phyloP scores from a whole-genome alignment of 2,329 filamentous ascomycete genomes.

The Penicillium palitans region DNA sequence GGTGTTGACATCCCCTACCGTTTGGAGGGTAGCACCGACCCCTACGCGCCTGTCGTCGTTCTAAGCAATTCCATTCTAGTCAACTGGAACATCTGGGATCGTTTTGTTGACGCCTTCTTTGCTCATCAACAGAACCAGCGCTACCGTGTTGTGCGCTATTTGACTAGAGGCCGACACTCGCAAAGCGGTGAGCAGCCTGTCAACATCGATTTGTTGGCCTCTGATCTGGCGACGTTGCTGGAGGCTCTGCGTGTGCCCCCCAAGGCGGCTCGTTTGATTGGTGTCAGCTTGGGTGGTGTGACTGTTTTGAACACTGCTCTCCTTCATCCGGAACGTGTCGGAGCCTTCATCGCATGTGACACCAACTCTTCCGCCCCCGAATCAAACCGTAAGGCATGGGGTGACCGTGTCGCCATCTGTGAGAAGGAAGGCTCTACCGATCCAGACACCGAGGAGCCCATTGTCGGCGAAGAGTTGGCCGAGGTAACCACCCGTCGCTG shows the following conservation, averaged over 20 bases:
- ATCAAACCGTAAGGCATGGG: conserved; percentile 77
- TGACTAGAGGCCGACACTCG: conserved; percentile 67
- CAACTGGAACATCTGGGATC: conserved; percentile 77
- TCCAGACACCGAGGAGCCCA: conserved; percentile 46
- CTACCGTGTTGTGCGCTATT: conserved; percentile 74
- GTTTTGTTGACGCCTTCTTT: conserved; percentile 63
- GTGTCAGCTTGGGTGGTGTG: conserved; percentile 79
- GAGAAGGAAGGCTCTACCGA: conserved; percentile 53
- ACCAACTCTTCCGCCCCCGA: conserved; percentile 72
- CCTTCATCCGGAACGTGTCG: conserved; percentile 60
- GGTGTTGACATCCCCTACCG: conserved; percentile 69
- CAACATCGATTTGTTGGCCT: conserved; percentile 65
- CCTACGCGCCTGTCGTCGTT: conserved; percentile 69
- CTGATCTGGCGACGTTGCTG: conserved; percentile 67
- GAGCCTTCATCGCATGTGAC: conserved; percentile 70
- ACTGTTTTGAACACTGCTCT: conserved; percentile 74
- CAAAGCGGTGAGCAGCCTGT: conserved; percentile 46
- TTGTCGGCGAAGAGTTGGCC: conserved; percentile 66
- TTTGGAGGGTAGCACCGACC: conserved; percentile 69
- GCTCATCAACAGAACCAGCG: conserved; percentile 54
- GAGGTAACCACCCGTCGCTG: conserved; percentile 71
- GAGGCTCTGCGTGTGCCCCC: conserved; percentile 65
- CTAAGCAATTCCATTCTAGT: conserved; percentile 81
- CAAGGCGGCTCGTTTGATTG: conserved; percentile 66
- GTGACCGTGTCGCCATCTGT: conserved; percentile 69